Conservation (phyloP, 1,139 yeast species). For the Scheffersomyces quercinus region DNA sequence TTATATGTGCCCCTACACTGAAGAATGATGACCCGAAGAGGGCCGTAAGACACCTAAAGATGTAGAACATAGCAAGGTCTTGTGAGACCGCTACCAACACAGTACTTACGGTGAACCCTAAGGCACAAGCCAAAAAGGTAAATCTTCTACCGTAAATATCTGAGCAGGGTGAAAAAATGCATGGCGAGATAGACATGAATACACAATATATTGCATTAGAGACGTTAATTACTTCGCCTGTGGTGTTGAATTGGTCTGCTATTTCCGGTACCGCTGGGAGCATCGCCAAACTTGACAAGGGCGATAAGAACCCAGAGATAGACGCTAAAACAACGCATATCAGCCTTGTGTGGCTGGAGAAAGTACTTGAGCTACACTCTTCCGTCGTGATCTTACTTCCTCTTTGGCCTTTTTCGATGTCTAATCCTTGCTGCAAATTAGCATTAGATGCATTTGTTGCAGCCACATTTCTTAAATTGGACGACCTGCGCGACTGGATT, state of each 20-base stretch:
- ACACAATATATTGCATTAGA: conserved; percentile 52
- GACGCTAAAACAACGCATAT: conserved; percentile 17
- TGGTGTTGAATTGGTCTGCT: conserved; percentile 43
- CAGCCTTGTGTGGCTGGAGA: conserved; percentile 9
- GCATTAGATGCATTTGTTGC: neutral
- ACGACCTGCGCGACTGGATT: conserved; percentile 16
- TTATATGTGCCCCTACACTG: conserved; percentile 45
- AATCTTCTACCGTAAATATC: conserved; percentile 51
- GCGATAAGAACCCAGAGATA: conserved; percentile 38
- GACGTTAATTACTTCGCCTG: conserved; percentile 45
- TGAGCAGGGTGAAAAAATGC: conserved; percentile 47
- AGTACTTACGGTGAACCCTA: conserved; percentile 32
- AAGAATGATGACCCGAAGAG: conserved; percentile 56
- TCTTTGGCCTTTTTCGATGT: neutral
- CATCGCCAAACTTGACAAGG: conserved; percentile 42
- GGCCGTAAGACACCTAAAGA: conserved; percentile 47
- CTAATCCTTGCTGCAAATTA: conserved; percentile 1
- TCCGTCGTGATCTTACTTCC: conserved; percentile 4
- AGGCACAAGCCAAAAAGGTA: conserved; percentile 38
- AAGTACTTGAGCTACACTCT: conserved; percentile 10
- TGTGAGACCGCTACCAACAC: conserved; percentile 45
- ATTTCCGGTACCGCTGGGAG: conserved; percentile 53
- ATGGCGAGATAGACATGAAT: conserved; percentile 53
- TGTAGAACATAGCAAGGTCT: conserved; percentile 50
- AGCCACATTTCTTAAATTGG: conserved; percentile 1